Evolutionary conservation across 176 grass and related monocot genomes (phyloP).

Genomic region (Oryza nivara): DNA sequence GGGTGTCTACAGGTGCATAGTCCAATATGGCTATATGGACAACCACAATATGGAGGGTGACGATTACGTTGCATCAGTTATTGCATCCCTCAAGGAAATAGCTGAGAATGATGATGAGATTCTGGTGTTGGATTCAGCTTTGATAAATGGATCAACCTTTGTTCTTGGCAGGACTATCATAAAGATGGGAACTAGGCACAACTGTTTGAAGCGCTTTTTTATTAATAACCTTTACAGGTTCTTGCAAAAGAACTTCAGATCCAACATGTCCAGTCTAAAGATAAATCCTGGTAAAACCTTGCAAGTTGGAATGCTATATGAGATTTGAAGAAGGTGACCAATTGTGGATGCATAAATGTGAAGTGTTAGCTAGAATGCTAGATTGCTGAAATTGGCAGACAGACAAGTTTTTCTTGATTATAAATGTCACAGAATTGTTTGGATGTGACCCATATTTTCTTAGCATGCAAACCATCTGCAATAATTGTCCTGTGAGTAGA

Average conservation of each 20-base stretch:
- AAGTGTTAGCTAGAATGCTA: background rate
- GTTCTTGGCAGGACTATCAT: slow-evolving; percentile 74
- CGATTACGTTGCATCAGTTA: slow-evolving; percentile 60
- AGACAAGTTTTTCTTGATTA: background rate
- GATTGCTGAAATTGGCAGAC: background rate
- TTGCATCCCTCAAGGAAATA: slow-evolving; percentile 63
- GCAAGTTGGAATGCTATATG: slow-evolving; percentile 78
- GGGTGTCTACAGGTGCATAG: slow-evolving; percentile 78
- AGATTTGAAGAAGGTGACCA: slow-evolving; percentile 49
- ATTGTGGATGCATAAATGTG: slow-evolving; percentile 13
- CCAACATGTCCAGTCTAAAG: slow-evolving; percentile 61
- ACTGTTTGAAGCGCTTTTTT: slow-evolving; percentile 49
- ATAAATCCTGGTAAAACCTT: slow-evolving; percentile 66
- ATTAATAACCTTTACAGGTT: slow-evolving; percentile 68
- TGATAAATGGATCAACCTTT: slow-evolving; percentile 64
- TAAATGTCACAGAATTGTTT: background rate
- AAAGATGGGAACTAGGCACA: slow-evolving; percentile 44
- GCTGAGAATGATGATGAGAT: slow-evolving; percentile 46
- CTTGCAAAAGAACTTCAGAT: slow-evolving; percentile 89
- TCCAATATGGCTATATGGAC: slow-evolving; percentile 88
- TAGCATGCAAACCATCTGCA: background rate
- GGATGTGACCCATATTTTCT: background rate
- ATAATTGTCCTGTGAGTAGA: background rate
- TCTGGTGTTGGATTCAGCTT: slow-evolving; percentile 46
- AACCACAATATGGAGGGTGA: slow-evolving; percentile 62